Base-by-base conservation (phyloP, 306 rosid species). In the Luffa aegyptiaca region DNA sequence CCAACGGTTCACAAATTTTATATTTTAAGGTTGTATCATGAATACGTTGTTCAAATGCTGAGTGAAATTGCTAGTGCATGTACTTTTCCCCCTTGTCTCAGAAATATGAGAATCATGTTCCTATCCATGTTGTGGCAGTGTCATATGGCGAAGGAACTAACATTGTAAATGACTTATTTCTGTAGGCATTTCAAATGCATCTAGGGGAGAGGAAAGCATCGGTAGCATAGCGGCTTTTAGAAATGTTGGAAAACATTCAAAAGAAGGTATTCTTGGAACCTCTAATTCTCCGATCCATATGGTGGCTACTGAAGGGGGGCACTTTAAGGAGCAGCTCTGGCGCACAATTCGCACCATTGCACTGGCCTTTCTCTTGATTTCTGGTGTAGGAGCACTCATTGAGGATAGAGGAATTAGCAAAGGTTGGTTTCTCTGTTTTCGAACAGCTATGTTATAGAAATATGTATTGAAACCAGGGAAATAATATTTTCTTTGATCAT, bases 321-420 rank as follows among this genome's bases (percentile, higher is more conserved):
- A 87, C 70, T 90, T 92, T 63, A 91, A 92, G 83, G 95, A 87
- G 85, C 95, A 86, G 87, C 81, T 92, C 70, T 88, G 97, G 95
- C 89, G 90, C 13, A 87, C 96, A 14, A 72, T 94, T 80, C 90
- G 95, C 71, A 82, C 90, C 31, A 76, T 91, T 75, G 88, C 88
- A 52, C 84, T 90, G 42, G 90, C 83, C 70, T 90, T 92, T 88
- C 89, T 94, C 80, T 49, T 84, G 82, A 88, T 92, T 65, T 87
- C 92, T 84, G 97, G 95, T 77, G 86, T 85, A 20, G 97, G 93
- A 79, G 95, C 95, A 55, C 88, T 90, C 53, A 82, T 91, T 80
- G 98, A 90, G 84, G 96, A 90, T 84, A 90, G 86, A 88, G 94
- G 86, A 84, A 88, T 92, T 77, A 83, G 87, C 83, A 89, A 90